These are phyloP conservation scores for Dacryopinax spathularia DNA, from an alignment of 768 basidiomycete species.

Conservation along the genomic window DNA sequence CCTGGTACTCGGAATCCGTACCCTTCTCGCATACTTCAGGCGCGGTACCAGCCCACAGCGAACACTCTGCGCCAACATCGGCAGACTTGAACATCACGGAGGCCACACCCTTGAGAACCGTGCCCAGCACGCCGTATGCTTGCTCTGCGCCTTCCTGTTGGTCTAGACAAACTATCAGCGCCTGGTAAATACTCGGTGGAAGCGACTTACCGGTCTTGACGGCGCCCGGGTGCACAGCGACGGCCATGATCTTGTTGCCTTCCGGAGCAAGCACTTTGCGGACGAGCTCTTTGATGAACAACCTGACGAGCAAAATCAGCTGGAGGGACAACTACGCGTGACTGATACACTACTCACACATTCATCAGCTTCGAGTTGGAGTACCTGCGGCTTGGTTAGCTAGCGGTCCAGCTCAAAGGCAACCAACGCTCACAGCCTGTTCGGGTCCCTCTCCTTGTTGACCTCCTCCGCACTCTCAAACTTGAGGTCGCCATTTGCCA, in stretches of 20 bases:
- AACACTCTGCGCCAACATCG: slow-evolving; percentile 22
- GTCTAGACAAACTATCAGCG: background rate
- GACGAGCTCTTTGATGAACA: slow-evolving; percentile 21
- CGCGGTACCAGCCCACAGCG: slow-evolving; percentile 20
- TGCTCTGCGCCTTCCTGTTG: slow-evolving; percentile 22
- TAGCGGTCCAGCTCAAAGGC: background rate
- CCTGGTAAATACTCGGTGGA: background rate
- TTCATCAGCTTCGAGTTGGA: slow-evolving; percentile 21
- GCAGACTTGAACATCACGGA: slow-evolving; percentile 22
- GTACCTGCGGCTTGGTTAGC: no score
- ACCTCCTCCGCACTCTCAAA: slow-evolving; percentile 21
- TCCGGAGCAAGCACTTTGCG: slow-evolving; percentile 16
- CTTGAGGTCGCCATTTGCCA: slow-evolving; percentile 17
- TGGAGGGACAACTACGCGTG: background rate
- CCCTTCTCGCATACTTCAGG: slow-evolving; percentile 12
- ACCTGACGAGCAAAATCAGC: slow-evolving; percentile 12
- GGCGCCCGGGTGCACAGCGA: slow-evolving; percentile 22
- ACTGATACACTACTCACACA: slow-evolving; percentile 13
- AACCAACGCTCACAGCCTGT: slow-evolving; percentile 10
- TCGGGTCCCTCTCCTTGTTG: slow-evolving; percentile 16
- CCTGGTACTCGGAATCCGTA: slow-evolving; percentile 18
- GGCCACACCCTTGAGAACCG: slow-evolving; percentile 16
- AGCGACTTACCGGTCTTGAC: slow-evolving; percentile 17
- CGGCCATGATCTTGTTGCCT: slow-evolving; percentile 16
- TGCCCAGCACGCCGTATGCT: slow-evolving; percentile 20